phyloP scores from a whole-genome alignment of 2,329 filamentous ascomycete genomes.

The Rhynchosporium secalis region DNA sequence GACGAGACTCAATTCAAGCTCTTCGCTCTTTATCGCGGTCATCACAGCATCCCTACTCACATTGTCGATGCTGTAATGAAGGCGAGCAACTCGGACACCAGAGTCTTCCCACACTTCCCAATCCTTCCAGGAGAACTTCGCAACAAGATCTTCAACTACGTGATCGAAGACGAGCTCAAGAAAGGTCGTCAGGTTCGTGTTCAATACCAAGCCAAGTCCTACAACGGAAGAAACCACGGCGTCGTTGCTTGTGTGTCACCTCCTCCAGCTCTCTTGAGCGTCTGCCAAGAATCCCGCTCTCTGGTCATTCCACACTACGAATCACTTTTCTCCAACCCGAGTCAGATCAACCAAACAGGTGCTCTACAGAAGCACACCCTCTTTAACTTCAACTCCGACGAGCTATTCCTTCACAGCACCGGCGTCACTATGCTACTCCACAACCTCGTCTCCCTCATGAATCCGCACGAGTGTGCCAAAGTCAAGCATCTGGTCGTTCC shows the following conservation, averaged over 20 bases:
- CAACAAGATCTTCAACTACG: conserved; percentile 23
- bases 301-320: background rate
- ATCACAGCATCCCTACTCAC: background rate
- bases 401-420: conserved; percentile 21
- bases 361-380: background rate
- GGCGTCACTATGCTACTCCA: conserved; percentile 10
- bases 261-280: conserved; percentile 8
- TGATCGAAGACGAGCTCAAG: background rate
- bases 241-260: background rate
- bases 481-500: conserved; percentile 17
- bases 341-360: background rate
- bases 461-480: background rate
- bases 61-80: background rate
- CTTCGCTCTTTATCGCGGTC: background rate
- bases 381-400: conserved; percentile 24
- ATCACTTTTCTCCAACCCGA: background rate
- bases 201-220: background rate
- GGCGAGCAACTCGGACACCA: background rate
- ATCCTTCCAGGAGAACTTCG: conserved; percentile 21
- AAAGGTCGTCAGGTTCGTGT: conserved; percentile 4
- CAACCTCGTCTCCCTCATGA: conserved; percentile 1
- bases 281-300: conserved; percentile 11
- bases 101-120: conserved; percentile 14
- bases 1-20: background rate
- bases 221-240: background rate